A percentile compares a stretch with the other conserved stretches of the same genome.
These are phyloP conservation scores for Scutellaria baicalensis DNA, from an alignment of 257 asterid species.

Conservation along the genomic window DNA sequence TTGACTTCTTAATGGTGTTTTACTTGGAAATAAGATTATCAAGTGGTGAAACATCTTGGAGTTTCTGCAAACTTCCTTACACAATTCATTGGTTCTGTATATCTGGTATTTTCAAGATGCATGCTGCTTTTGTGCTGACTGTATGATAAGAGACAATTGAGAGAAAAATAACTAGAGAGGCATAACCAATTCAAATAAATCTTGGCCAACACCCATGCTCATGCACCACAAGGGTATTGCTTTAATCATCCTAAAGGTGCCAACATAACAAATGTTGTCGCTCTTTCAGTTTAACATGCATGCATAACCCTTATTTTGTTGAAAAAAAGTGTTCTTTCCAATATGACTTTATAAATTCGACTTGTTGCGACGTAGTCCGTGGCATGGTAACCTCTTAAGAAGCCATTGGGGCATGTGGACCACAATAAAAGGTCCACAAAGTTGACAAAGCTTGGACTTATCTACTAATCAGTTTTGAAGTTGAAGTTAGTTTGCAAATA, in stretches of 20 bases:
- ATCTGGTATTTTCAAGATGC: slow-evolving; percentile 1
- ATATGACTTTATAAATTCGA: neutral
- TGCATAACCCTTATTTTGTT: neutral
- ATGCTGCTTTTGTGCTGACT: neutral
- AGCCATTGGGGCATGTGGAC: slow-evolving; percentile 5
- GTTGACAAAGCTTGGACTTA: neutral
- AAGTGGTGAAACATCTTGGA: slow-evolving; percentile 6
- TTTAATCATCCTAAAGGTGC: neutral
- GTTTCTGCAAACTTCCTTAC: neutral
- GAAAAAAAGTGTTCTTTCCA: neutral
- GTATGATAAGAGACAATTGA: neutral
- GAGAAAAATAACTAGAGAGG: neutral
- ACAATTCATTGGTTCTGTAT: neutral
- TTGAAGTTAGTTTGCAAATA: neutral
- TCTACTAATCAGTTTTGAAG: neutral
- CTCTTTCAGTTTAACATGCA: neutral
- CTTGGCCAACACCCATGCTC: neutral
- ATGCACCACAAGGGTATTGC: neutral
- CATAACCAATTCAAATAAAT: neutral
- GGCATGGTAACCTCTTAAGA: neutral
- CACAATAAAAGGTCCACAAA: neutral
- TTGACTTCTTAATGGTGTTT: slow-evolving; percentile 1
- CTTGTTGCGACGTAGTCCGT: neutral
- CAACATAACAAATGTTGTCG: neutral
- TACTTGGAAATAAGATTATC: neutral